These are phyloP conservation scores for Musa troglodytarum DNA, from an alignment of 176 grass and related monocot species.

Conservation along the genomic window DNA sequence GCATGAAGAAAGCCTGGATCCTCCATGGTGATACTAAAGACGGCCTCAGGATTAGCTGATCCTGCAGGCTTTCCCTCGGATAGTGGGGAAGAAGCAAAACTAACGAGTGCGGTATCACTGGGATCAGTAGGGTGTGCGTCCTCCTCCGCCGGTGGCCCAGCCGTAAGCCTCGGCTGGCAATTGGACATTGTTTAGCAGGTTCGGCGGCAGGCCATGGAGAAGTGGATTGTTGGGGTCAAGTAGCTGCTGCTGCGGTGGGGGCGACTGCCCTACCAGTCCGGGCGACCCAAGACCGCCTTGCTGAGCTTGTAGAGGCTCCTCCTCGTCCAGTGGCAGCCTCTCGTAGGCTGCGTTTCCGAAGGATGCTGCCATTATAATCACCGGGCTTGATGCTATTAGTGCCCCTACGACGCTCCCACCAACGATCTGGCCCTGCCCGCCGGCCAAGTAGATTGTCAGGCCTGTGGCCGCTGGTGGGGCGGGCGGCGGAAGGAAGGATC, in stretches of 20 bases:
- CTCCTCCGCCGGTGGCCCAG: conserved; percentile 30
- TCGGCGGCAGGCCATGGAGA: conserved; percentile 50
- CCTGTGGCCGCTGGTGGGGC: conserved; percentile 64
- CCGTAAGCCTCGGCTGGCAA: conserved; percentile 42
- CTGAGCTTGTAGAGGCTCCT: conserved; percentile 34
- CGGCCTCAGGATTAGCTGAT: not conserved
- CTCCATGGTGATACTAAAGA: too few relatives aligned
- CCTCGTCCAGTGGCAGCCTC: conserved; percentile 74
- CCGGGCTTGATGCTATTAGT: conserved; percentile 59
- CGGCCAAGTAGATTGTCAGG: conserved; percentile 79
- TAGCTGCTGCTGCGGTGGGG: conserved; percentile 34
- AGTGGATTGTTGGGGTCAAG: conserved; percentile 26
- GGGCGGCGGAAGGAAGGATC: conserved; percentile 75
- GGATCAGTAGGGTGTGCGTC: not conserved
- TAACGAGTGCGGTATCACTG: not conserved
- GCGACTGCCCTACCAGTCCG: conserved; percentile 35
- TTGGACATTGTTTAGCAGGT: conserved; percentile 70
- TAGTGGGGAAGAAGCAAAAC: not conserved
- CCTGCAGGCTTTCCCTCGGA: not conserved
- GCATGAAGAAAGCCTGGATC: too few relatives aligned
- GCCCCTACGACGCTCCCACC: conserved; percentile 65
- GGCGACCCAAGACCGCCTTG: conserved; percentile 21
- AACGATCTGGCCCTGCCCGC: conserved; percentile 76
- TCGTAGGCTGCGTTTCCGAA: conserved; percentile 93
- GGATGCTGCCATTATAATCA: conserved; percentile 80